phyloP scores from a whole-genome alignment of 140 eudicot genomes.

The Bidens hawaiensis region DNA sequence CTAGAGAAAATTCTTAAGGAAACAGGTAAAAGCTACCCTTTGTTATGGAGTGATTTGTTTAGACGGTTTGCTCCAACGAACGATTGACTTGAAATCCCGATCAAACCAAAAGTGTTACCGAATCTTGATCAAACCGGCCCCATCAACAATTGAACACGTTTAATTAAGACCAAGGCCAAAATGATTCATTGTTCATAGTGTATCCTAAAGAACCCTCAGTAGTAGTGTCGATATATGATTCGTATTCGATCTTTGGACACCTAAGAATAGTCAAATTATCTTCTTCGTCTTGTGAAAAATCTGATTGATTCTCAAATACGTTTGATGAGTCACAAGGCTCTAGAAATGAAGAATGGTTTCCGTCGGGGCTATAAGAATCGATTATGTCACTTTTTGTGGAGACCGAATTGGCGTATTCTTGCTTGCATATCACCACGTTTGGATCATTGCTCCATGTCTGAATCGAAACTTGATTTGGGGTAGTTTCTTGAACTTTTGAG shows the following conservation, averaged over 20 bases:
- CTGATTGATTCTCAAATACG: conserved; percentile 47
- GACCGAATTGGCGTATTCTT: conserved; percentile 59
- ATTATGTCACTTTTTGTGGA: conserved; percentile 67
- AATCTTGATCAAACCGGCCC: conserved; percentile 27
- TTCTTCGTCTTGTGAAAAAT: conserved; percentile 64
- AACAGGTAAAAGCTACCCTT: conserved; percentile 25
- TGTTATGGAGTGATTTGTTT: too few relatives aligned
- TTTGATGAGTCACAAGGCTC: conserved; percentile 66
- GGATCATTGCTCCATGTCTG: conserved; percentile 25
- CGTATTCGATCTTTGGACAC: conserved; percentile 55
- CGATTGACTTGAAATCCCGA: too few relatives aligned
- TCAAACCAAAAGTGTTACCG: conserved; percentile 17
- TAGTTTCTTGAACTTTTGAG: conserved; percentile 22
- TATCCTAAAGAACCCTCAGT: conserved; percentile 46
- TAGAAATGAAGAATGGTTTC: conserved; percentile 43
- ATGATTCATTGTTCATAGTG: conserved; percentile 55
- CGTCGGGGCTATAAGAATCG: conserved; percentile 68
- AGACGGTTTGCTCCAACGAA: too few relatives aligned
- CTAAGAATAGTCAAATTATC: conserved; percentile 44
- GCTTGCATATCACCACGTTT: conserved; percentile 33
- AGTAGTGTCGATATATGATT: conserved; percentile 42
- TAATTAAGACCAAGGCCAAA: conserved; percentile 78
- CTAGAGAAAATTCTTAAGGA: conserved; percentile 15
- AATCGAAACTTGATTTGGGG: conserved; percentile 10
- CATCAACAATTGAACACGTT: neutral